Base-by-base conservation (phyloP, 352 stramenopile species). In the Pilasporangium apinafurcum region DNA sequence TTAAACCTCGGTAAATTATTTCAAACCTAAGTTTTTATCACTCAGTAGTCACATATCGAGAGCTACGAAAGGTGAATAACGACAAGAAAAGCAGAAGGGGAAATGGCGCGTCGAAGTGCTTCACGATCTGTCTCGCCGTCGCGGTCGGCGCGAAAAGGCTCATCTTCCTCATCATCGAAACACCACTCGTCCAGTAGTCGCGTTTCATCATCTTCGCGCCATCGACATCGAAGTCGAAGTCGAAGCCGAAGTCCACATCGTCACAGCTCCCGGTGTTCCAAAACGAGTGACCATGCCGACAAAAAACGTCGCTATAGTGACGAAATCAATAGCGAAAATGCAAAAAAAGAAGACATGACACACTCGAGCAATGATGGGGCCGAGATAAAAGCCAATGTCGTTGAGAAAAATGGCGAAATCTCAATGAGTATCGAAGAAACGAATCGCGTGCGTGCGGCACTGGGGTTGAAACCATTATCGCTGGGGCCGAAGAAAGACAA, bases 351-450 rank as follows among this genome's bases (percentile, higher is more conserved):
- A 50, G 30, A 8, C 34, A 41, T 13, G 33, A 5, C 25, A 25
- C 5, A 27, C 18, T 17, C 10, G 8, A 28, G 9, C 16, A 48
- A 5, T 2, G 42, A 13, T 26, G 24, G 9, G 30, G 18, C 30
- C 13, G 29, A 16, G 4, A 22, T 52, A 26, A 58, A 59, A 42
- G 40, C 45, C 30, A 59, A 68, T 32, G 45, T 48, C 3, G 65
- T 66, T 8, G 71, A 87, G 24, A 81, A 85, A 47, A 84, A 83
- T 34, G 81, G 81, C 27, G 81, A 93, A 53, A 83, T 89, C 36
- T 83, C 74, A 13, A 73, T 91, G 48, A 91, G 71, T 37, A 64
- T 93, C 44, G 78, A 93, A 32, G 81, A 91, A 51, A 93, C 78
- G 25, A 93, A 93, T 59, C 65, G 66, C 29, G 40, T 93, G 41